Evolutionary conservation across 2,329 filamentous ascomycete genomes (phyloP).

Genomic region (Lachnellula suecica): DNA sequence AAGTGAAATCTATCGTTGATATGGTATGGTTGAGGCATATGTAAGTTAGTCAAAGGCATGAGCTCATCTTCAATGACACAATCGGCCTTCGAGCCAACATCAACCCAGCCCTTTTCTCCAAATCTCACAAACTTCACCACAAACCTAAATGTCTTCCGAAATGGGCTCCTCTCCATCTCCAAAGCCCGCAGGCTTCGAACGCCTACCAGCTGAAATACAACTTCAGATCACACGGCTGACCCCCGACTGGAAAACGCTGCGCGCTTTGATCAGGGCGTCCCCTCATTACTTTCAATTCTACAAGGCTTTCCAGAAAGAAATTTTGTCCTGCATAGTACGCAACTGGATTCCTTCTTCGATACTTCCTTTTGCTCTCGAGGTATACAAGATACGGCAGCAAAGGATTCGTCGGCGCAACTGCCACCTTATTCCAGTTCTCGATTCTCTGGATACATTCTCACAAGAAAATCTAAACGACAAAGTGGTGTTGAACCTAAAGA

Average conservation of each 20-base stretch:
- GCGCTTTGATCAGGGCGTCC: neutral
- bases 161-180: neutral
- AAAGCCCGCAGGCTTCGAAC: too few relatives aligned
- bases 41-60: too few relatives aligned
- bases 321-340: neutral
- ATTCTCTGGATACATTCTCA: neutral
- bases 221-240: neutral
- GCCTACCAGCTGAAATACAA: neutral
- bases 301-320: neutral
- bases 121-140: too few relatives aligned
- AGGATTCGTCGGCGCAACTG: neutral
- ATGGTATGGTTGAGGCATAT: too few relatives aligned
- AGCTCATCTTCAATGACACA: too few relatives aligned
- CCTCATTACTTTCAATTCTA: neutral
- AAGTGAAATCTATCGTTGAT: too few relatives aligned
- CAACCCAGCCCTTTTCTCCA: too few relatives aligned
- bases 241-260: neutral
- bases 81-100: too few relatives aligned
- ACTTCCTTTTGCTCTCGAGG: neutral
- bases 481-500: neutral
- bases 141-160: neutral
- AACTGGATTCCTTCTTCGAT: neutral
- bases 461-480: neutral
- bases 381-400: neutral
- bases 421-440: neutral